phyloP scores from a whole-genome alignment of 2,329 filamentous ascomycete species.

The Neoscytalidium dimidiatum region DNA sequence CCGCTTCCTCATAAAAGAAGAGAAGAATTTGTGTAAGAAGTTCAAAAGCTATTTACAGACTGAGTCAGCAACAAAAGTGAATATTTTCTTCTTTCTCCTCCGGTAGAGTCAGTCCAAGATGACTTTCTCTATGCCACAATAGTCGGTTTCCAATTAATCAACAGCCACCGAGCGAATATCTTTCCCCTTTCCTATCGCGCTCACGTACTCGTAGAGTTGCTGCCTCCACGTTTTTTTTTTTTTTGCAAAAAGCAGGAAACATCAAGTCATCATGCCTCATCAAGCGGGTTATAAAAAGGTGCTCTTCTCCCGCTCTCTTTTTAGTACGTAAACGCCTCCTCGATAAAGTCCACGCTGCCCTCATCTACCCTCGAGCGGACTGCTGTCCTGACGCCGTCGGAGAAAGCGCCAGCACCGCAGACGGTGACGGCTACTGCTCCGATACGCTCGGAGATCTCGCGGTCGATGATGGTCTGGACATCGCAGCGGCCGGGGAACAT shows the following conservation, averaged over 20 bases:
- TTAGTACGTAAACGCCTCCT: slow-evolving; percentile 67
- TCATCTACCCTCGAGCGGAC: slow-evolving; percentile 54
- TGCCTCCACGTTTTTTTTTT: slow-evolving; percentile 7
- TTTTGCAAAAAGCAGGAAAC: slow-evolving; percentile 13
- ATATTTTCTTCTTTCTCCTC: not conserved
- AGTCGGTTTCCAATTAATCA: not conserved
- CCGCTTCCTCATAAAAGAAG: not conserved
- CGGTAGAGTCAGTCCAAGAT: not conserved
- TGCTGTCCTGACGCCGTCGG: slow-evolving; percentile 61
- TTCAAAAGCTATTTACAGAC: slow-evolving; percentile 6
- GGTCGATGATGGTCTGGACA: slow-evolving; percentile 57
- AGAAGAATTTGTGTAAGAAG: not conserved
- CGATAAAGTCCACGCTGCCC: slow-evolving; percentile 61
- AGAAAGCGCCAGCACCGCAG: slow-evolving; percentile 64
- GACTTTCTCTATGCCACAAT: not conserved
- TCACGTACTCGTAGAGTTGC: slow-evolving; percentile 10
- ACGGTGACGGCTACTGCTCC: slow-evolving; percentile 64
- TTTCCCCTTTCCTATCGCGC: not conserved
- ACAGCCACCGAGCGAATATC: not conserved
- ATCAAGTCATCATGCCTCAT: slow-evolving; percentile 13
- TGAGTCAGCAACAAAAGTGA: not conserved
- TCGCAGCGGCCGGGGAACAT: slow-evolving; percentile 63
- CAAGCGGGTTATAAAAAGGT: not conserved
- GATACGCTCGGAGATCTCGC: slow-evolving; percentile 56
- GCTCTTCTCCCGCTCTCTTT: not conserved